Evolutionary conservation across 129 eudicot genomes (phyloP).

Genomic region (Ambrosia artemisiifolia): DNA sequence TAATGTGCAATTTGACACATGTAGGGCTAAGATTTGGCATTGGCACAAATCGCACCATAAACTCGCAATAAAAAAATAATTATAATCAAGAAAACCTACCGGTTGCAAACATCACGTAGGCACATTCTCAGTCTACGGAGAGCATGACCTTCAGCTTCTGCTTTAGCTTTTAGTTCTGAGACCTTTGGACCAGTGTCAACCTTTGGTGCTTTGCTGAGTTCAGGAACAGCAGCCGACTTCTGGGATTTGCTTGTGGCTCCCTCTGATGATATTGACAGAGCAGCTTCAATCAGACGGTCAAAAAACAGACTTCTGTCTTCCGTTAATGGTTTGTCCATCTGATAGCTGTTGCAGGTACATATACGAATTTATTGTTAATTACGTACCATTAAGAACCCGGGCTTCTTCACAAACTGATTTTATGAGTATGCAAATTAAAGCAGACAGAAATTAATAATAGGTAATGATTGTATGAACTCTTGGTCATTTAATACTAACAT

Average conservation of each 20-base stretch:
- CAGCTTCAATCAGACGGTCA: constrained; percentile 71
- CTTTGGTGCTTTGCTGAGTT: constrained; percentile 96
- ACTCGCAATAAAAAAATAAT: background rate
- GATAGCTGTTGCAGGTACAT: constrained; percentile 52
- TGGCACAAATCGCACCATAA: background rate
- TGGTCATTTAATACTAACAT: background rate
- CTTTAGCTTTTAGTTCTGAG: constrained; percentile 87
- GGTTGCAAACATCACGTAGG: constrained; percentile 92
- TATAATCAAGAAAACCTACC: constrained; percentile 38
- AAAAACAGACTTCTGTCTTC: constrained; percentile 77
- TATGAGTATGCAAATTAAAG: background rate
- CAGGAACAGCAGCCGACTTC: constrained; percentile 56
- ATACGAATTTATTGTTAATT: constrained; percentile 1
- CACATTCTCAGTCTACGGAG: constrained; percentile 97
- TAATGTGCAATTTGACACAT: background rate
- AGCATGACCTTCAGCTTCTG: constrained; percentile 92
- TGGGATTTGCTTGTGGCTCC: constrained; percentile 33
- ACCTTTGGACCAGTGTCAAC: constrained; percentile 81
- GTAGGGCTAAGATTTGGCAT: background rate
- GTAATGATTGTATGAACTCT: background rate
- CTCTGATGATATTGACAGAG: constrained; percentile 75
- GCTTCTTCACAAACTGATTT: constrained; percentile 10
- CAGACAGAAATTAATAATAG: background rate
- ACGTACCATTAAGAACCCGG: background rate
- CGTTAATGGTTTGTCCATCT: constrained; percentile 56